phyloP scores from a whole-genome alignment of 371 early-diverging fungal genomes.

The Mucor racemosus region DNA sequence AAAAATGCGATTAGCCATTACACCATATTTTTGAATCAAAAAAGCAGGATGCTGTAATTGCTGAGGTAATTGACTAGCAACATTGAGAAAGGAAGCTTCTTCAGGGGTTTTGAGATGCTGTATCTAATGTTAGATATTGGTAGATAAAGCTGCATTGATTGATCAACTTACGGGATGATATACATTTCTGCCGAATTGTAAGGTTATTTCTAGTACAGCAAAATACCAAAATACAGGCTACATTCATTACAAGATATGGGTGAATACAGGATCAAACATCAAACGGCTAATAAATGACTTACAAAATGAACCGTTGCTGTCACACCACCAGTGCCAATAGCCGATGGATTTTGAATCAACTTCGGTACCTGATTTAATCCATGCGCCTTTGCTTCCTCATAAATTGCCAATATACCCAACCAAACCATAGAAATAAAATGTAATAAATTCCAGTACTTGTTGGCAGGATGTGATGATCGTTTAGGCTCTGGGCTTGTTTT shows the following conservation, averaged over 20 bases:
- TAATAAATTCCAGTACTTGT: slow-evolving; percentile 58
- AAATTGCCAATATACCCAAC: slow-evolving; percentile 55
- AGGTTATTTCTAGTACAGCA: slow-evolving; percentile 54
- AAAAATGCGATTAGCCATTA: slow-evolving; percentile 15
- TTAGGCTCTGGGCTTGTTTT: slow-evolving; percentile 10
- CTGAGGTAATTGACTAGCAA: slow-evolving; percentile 18
- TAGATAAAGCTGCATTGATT: not conserved
- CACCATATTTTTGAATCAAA: slow-evolving; percentile 22
- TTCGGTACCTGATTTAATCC: slow-evolving; percentile 40
- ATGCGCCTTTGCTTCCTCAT: slow-evolving; percentile 44
- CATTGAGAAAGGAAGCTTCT: slow-evolving; percentile 13
- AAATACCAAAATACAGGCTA: slow-evolving; percentile 71
- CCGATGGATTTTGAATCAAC: slow-evolving; percentile 20
- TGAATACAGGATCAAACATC: no score
- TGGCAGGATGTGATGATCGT: slow-evolving; percentile 14
- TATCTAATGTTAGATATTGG: not conserved
- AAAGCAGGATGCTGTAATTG: slow-evolving; percentile 14
- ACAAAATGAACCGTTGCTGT: slow-evolving; percentile 28
- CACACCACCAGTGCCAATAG: not conserved
- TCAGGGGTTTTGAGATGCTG: slow-evolving; percentile 19
- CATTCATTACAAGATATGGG: not conserved
- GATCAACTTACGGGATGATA: slow-evolving; percentile 51
- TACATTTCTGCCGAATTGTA: slow-evolving; percentile 55
- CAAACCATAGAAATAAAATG: slow-evolving; percentile 56
- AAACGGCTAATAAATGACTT: slow-evolving; percentile 7